Evolutionary conservation across 495 filamentous ascomycete genomes (phyloP), one percentile per base, ranked within the genome.

Genomic region (Beverwykella pulmonaria): DNA sequence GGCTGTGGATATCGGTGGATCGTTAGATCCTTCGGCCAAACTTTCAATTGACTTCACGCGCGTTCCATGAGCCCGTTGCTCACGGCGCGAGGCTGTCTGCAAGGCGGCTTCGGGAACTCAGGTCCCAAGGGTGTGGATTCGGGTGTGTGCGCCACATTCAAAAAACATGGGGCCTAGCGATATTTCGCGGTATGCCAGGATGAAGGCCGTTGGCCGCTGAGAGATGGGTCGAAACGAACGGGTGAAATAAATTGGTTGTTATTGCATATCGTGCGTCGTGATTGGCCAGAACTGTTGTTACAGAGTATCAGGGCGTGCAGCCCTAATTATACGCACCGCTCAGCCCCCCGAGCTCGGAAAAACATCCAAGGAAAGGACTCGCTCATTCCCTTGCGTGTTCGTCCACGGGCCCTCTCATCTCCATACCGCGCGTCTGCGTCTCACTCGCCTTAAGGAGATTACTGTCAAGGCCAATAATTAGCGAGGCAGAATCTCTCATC

Each of bases 1-100:
- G 39, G 41, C 3, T 30, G 8, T 47, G 19, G 26, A 41, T 46
- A 32, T 14, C 26, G 14, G 53, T 29, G 36, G 22, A 49, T 36
- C 14, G 56, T 17, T 64, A 47, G 52, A 64, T 58, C 61, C 61
- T 64, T 29, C 61, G 22, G 22, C 32, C n/a, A 53, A 63, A 30
- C 20, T 30, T 32, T 57, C 30, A 50, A 50, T 50, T 26, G 48
- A 50, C 48, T 50, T 10, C 53, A 25, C 27, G 26, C 17, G 17
- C 49, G 12, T 12, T 23, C n/a, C n/a, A n/a, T n/a, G n/a, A n/a
- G n/a, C n/a, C n/a, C n/a, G n/a, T n/a, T n/a, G n/a, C n/a, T n/a
- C n/a, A n/a, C n/a, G n/a, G n/a, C 26, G 47, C 26, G 59, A 61
- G 59, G 59, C 59, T 61, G 59, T 41, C 47, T 46, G 48, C 59